Evolutionary conservation across 1,139 yeast species (phyloP), one percentile per base, ranked within the genome.

Genomic region (Nakaseomyces nivariensis): DNA sequence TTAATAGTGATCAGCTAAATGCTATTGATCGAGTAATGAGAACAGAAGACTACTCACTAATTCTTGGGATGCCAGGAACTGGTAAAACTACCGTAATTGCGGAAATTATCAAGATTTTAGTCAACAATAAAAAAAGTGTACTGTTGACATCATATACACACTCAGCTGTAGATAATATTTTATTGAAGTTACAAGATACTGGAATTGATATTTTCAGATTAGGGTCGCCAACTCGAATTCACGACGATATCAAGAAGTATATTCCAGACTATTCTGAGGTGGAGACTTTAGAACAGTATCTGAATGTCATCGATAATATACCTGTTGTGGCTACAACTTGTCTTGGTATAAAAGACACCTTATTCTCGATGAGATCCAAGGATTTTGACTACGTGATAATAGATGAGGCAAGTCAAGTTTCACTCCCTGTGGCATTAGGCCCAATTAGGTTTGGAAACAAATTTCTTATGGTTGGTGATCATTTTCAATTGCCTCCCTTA

Each of bases 21-120:
- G 97, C 97, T 0, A 74, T 92, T 43, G 75, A 79, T 10, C 77
- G 74, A 55, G 88, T 81, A 0, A 63, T 88, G 48, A 65, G 74
- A 22, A 76, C 95, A 0, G 67, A 82, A 47, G 96, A 90, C 62
- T 92, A 86, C 63, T 73, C 92, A 2, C 72, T 92, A 56, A 78
- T 92, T 34, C 69, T 90, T 51, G 99, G 99, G 1, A 92, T 94
- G 98, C 98, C 98, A 0, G 99, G 99, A 1, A 92, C 98, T 0
- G 99, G 99, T 13, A 92, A 94, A 63, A 92, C 98, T 0, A 90
- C 97, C 0, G 85, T 90, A 0, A 87, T 92, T 52, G 87, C 95
- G 0, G 82, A 83, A 45, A 64, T 92, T 13, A 83, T 90, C 44
- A 73, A 76, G 52, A 69, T 76, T 38, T 67, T 92, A 36, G 85